Conservation (phyloP, 140 eudicot species). For the Ambrosia hybrid region DNA sequence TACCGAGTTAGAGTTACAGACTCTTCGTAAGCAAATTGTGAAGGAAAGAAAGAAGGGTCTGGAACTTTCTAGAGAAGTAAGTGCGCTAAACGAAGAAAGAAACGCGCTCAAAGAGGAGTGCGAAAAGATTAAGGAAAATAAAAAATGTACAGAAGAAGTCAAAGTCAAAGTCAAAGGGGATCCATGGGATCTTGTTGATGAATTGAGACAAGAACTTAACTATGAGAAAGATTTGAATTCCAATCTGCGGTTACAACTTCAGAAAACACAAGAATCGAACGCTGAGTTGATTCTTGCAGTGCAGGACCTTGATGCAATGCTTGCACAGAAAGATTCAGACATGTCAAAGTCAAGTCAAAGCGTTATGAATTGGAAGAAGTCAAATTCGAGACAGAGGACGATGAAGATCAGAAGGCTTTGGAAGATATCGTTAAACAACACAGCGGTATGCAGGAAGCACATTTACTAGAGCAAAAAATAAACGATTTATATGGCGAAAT, state of each 20-base stretch:
- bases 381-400: constrained; percentile 46
- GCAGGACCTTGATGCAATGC: constrained; percentile 80
- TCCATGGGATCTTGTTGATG: constrained; percentile 70
- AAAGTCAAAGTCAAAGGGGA: constrained; percentile 52
- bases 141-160: constrained; percentile 38
- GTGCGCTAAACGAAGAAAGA: constrained; percentile 62
- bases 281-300: constrained; percentile 84
- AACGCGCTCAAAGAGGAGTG: constrained; percentile 63
- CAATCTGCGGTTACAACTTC: constrained; percentile 75
- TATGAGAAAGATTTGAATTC: constrained; percentile 71
- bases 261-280: constrained; percentile 89
- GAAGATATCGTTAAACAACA: constrained; percentile 85
- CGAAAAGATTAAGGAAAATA: constrained; percentile 52
- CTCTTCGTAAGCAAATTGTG: constrained; percentile 86
- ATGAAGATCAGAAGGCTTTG: constrained; percentile 89
- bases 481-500: constrained; percentile 71
- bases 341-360: constrained; percentile 30
- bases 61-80: constrained; percentile 68
- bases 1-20: constrained; percentile 78
- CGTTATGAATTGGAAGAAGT: constrained; percentile 29
- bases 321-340: constrained; percentile 63
- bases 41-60: constrained; percentile 87
- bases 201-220: constrained; percentile 68
- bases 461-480: constrained; percentile 72
- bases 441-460: constrained; percentile 58